Conservation (phyloP, 345 rosid genomes). For the Eucalyptus sp. region DNA sequence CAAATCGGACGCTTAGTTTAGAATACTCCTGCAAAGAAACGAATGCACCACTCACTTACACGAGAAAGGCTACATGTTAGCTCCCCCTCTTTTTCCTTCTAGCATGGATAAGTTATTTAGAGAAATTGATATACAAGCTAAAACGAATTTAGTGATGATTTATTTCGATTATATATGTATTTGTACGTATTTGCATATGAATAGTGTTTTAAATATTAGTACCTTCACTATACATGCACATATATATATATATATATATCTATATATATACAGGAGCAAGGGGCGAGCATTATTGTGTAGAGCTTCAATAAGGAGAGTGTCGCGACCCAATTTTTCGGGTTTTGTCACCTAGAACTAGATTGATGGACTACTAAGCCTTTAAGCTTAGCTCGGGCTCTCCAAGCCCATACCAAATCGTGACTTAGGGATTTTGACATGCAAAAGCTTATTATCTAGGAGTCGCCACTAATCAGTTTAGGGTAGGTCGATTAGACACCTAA, state of each 20-base stretch:
- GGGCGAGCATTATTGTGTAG: background rate
- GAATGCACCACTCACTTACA: background rate
- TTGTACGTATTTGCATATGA: background rate
- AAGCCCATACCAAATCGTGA: no score
- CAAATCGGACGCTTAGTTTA: background rate
- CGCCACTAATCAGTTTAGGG: no score
- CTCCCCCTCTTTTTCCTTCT: background rate
- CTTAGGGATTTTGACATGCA: no score
- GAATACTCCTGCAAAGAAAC: background rate
- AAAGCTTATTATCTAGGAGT: no score
- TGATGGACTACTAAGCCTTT: no score
- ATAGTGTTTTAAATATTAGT: background rate
- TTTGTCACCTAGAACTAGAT: no score
- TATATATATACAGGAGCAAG: background rate
- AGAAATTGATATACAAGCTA: background rate
- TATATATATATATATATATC: no score
- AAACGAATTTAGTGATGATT: background rate
- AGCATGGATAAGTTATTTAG: background rate
- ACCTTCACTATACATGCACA: background rate
- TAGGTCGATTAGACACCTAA: no score
- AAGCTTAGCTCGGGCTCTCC: no score
- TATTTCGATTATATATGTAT: background rate
- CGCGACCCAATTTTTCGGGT: no score
- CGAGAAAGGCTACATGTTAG: background rate
- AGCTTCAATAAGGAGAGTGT: background rate